A percentile compares a stretch with the other conserved stretches of the same genome.
phyloP scores from a whole-genome alignment of 768 basidiomycete genomes.

The Auriscalpium orientale region DNA sequence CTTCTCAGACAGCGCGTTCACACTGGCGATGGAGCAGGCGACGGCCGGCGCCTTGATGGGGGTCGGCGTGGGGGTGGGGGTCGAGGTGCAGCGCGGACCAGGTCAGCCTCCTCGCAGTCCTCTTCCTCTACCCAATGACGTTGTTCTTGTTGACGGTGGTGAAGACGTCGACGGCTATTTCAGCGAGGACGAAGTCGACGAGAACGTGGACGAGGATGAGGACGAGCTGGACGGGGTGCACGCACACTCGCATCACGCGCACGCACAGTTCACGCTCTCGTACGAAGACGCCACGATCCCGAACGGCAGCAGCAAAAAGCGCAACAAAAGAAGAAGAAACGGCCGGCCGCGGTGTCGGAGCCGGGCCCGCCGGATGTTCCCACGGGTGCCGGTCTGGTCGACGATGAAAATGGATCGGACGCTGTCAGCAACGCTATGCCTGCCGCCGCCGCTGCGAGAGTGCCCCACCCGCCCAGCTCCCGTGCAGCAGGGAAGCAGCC shows the following conservation, averaged over 20 bases:
- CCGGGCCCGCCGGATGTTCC: constrained; percentile 18
- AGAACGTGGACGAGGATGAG: constrained; percentile 30
- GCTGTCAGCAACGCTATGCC: not conserved
- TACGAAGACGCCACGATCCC: constrained; percentile 22
- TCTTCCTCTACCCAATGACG: constrained; percentile 12
- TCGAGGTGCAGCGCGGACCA: constrained; percentile 1
- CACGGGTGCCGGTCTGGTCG: constrained; percentile 17
- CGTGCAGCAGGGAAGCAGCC: constrained; percentile 90
- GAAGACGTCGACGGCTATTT: constrained; percentile 37
- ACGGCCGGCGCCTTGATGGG: constrained; percentile 27
- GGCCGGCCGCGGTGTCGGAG: constrained; percentile 20
- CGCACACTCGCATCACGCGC: not conserved
- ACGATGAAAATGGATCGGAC: constrained; percentile 23
- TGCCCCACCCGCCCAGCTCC: constrained; percentile 55
- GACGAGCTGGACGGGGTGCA: constrained; percentile 20
- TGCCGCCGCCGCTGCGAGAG: constrained; percentile 6
- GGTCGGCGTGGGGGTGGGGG: constrained; percentile 23
- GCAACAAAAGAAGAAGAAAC: constrained; percentile 31
- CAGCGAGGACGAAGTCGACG: constrained; percentile 41
- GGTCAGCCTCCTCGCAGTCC: not conserved
- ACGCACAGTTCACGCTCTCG: constrained; percentile 34
- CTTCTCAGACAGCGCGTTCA: constrained; percentile 47
- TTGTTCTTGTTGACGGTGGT: constrained; percentile 32
- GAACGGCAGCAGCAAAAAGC: constrained; percentile 43
- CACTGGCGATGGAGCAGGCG: constrained; percentile 42